A percentile compares a stretch with the other conserved stretches of the same genome.
Conservation (phyloP, 1,139 yeast genomes). For the Pichia sp. region DNA sequence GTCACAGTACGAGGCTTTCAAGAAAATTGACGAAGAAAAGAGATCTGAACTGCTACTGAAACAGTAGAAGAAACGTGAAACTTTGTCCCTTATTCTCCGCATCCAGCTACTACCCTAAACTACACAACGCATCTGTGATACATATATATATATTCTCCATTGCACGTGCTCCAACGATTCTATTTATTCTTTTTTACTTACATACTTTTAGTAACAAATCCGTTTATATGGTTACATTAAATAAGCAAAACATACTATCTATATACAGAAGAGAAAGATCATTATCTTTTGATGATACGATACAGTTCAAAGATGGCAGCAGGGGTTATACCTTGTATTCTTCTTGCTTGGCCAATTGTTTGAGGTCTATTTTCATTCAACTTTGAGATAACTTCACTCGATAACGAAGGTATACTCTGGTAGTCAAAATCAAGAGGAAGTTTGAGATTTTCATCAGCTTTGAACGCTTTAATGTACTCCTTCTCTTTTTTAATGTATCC, state of each 20-base stretch:
- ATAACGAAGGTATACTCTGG: constrained; percentile 42
- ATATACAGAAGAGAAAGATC: not conserved
- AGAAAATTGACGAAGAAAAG: constrained; percentile 26
- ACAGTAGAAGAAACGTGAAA: no score
- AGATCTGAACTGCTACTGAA: constrained; percentile 20
- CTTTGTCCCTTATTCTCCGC: no score
- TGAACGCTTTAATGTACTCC: constrained; percentile 65
- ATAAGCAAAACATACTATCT: constrained; percentile 1
- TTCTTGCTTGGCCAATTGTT: constrained; percentile 89
- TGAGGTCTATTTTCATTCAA: constrained; percentile 74
- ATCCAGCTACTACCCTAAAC: not conserved
- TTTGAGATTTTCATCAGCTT: constrained; percentile 68
- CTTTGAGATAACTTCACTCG: constrained; percentile 66
- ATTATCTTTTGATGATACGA: constrained; percentile 26
- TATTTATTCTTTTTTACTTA: not conserved
- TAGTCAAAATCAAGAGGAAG: constrained; percentile 67
- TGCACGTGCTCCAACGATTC: no score
- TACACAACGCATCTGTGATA: not conserved
- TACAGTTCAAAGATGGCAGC: constrained; percentile 68
- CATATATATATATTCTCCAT: not conserved
- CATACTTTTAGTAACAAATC: not conserved
- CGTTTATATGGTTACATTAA: not conserved
- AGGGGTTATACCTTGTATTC: constrained; percentile 93
- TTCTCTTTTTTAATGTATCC: constrained; percentile 74
- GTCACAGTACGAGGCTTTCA: constrained; percentile 25